Conservation (phyloP, 139 green algal species). For the Closterium sp. region DNA sequence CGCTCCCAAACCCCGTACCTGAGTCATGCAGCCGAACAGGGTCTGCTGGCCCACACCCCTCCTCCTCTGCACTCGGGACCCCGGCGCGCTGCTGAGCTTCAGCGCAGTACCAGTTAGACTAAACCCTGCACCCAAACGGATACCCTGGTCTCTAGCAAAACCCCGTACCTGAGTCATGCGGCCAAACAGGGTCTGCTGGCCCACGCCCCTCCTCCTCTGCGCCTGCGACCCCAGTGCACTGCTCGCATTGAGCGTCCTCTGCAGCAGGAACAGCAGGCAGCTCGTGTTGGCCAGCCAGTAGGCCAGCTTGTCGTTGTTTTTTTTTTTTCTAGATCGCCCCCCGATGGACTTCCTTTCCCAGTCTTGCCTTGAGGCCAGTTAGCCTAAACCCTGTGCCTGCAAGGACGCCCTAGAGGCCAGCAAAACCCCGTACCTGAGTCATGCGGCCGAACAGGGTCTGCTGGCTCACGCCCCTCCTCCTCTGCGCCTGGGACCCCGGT, state of each 20-base stretch:
- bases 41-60: background rate
- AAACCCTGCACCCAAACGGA: no score
- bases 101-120: constrained; percentile 76
- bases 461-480: background rate
- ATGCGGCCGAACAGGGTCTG: constrained; percentile 34
- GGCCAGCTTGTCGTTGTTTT: constrained; percentile 71
- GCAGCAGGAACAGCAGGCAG: constrained; percentile 92
- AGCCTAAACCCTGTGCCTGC: no score
- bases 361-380: no score
- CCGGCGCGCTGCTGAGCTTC: constrained; percentile 43
- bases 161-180: constrained; percentile 40
- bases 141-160: background rate
- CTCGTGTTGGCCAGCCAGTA: constrained; percentile 97
- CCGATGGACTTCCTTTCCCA: constrained; percentile 63
- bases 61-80: constrained; percentile 1
- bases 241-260: constrained; percentile 61
- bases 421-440: constrained; percentile 22
- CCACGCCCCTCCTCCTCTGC: background rate
- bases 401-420: no score
- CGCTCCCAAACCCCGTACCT: background rate
- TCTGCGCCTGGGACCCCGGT: background rate
- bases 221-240: constrained; percentile 15
- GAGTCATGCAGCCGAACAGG: constrained; percentile 39
- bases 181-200: constrained; percentile 13
- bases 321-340: constrained; percentile 64